Base-by-base conservation (phyloP, 305 asterid genomes). In the Fraxinus albicans region DNA sequence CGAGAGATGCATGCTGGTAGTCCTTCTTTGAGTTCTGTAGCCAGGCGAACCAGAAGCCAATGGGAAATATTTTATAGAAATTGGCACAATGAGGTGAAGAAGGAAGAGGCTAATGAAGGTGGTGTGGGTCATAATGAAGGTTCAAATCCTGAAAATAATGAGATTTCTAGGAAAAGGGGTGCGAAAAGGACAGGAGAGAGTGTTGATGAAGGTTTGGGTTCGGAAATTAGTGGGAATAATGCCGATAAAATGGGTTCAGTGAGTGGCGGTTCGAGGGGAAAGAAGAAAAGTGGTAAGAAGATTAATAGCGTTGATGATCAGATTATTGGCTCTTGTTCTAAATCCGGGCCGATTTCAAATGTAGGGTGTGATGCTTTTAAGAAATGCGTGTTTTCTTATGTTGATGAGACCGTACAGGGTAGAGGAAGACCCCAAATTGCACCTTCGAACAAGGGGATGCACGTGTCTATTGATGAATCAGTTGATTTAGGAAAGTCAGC, bases 31-130 rank as follows among this genome's bases (percentile, higher is more conserved):
- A 47, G 27, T n/a, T 13, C 73, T 69, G 82, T 40, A 25, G 34
- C 79, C 17, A 84, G 85, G 77, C 77, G 73, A 79, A 88, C 89
- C 13, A 84, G 91, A 72, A 58, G 79, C 3, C 82, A 81, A 6
- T 86, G 87, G 86, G 88, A 69, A 27, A 65, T 80, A 0, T 76
- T 31, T 50, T 88, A 40, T 65, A 44, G 25, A 3, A 78, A 82
- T 9, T n/a, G 2, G 17, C 13, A 75, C 73, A 6, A 2, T 44
- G 86, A 80, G 42, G 1, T 17, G 75, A 84, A 81, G 86, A 77
- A 40, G 84, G 79, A 53, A 0, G 10, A 63, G 73, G 73, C 7
- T 6, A 17, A 40, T 13, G 47, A 72, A 35, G 77, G 53, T 50
- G 21, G 8, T 34, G 69, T 12, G 67, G 82, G 73, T 63, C 34